Conservation (phyloP, 1,284 basidiomycete genomes). For the Peniophora sp. region DNA sequence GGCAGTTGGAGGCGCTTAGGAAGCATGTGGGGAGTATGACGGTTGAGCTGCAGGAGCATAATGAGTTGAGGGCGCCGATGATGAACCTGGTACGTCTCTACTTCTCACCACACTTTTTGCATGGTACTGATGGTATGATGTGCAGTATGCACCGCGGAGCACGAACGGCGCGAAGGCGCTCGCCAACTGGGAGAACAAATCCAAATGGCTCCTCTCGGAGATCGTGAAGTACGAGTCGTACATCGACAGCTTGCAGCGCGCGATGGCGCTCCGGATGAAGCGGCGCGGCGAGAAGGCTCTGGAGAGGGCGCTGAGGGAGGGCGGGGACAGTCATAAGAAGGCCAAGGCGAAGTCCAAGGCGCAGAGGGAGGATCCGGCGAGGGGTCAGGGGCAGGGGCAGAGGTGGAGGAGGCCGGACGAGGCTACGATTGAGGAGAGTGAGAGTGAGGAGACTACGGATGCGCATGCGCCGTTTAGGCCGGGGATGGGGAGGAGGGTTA, state of each 20-base stretch:
- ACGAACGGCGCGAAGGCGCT: slow-evolving; percentile 70
- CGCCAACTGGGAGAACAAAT: slow-evolving; percentile 90
- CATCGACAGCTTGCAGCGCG: slow-evolving; percentile 77
- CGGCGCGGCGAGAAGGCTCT: slow-evolving; percentile 83
- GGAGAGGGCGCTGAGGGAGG: slow-evolving; percentile 57
- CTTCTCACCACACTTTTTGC: too few relatives aligned
- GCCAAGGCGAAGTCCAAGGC: slow-evolving; percentile 21
- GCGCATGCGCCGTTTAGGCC: slow-evolving; percentile 5
- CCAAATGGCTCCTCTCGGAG: slow-evolving; percentile 82
- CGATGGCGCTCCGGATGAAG: slow-evolving; percentile 76
- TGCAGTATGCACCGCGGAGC: slow-evolving; percentile 77
- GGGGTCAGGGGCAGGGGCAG: too few relatives aligned
- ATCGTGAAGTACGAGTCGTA: slow-evolving; percentile 97
- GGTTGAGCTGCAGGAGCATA: slow-evolving; percentile 77
- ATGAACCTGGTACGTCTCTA: slow-evolving; percentile 54
- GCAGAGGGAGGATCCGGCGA: background rate
- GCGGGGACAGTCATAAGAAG: slow-evolving; percentile 26
- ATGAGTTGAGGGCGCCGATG: slow-evolving; percentile 82
- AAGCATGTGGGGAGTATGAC: slow-evolving; percentile 76
- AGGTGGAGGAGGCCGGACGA: slow-evolving; percentile 41
- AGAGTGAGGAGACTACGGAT: slow-evolving; percentile 36
- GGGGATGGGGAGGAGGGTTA: background rate
- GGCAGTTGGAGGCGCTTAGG: slow-evolving; percentile 79
- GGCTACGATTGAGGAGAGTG: slow-evolving; percentile 38
- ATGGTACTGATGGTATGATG: slow-evolving; percentile 1